Conservation (phyloP, 1,284 basidiomycete species). For the Pascua guehoae region DNA sequence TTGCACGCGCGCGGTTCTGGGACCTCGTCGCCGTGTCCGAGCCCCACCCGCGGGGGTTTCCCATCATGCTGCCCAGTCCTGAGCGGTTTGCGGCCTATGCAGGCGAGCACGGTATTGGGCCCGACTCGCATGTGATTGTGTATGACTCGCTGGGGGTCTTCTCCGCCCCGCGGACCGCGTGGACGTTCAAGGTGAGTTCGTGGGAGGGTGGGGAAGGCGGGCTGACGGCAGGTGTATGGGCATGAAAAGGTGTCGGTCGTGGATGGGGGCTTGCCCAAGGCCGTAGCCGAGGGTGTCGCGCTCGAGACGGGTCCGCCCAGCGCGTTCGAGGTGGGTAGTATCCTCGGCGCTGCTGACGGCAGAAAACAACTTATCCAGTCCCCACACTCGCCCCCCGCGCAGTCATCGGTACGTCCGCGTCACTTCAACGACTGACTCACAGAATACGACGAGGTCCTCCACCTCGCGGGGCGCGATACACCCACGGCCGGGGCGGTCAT, state of each 20-base stretch:
- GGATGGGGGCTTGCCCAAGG: constrained; percentile 82
- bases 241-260: constrained; percentile 79
- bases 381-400: too few relatives aligned
- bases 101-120: constrained; percentile 71
- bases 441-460: too few relatives aligned
- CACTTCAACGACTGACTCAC: too few relatives aligned
- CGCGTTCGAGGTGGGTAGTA: too few relatives aligned
- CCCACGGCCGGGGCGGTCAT: too few relatives aligned
- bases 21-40: constrained; percentile 68
- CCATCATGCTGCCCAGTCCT: constrained; percentile 86
- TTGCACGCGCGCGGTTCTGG: constrained; percentile 72
- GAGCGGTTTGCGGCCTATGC: constrained; percentile 56
- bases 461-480: too few relatives aligned
- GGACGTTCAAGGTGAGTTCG: constrained; percentile 69
- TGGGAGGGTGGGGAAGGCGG: constrained; percentile 22
- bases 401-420: too few relatives aligned
- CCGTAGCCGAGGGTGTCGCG: constrained; percentile 67
- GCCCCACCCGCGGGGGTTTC: constrained; percentile 61
- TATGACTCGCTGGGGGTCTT: constrained; percentile 87
- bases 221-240: constrained; percentile 63
- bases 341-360: too few relatives aligned
- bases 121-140: constrained; percentile 76
- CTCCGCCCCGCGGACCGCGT: constrained; percentile 82
- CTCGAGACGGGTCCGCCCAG: constrained; percentile 54
- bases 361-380: too few relatives aligned